Conservation (phyloP, 306 rosid species). For the Cicer judaicum region DNA sequence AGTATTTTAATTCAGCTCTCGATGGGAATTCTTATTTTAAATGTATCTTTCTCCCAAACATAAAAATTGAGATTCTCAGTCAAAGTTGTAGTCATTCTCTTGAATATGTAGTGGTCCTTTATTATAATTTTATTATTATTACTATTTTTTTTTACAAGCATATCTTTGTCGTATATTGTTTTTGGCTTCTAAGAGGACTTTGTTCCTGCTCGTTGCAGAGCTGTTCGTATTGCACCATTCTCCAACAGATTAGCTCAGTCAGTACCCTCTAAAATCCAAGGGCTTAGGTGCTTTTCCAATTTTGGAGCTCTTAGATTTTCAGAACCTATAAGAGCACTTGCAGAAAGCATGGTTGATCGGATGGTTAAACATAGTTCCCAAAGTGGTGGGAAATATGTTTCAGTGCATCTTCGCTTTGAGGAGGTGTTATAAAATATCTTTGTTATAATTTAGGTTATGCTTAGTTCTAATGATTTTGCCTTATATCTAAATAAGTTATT, state of each 20-base stretch:
- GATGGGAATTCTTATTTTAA: neutral
- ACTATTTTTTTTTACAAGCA: constrained; percentile 15
- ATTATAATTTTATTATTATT: constrained; percentile 11
- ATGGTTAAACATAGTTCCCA: constrained; percentile 80
- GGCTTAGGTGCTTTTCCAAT: constrained; percentile 83
- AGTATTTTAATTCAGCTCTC: constrained; percentile 1
- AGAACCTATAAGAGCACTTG: constrained; percentile 77
- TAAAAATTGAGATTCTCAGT: neutral
- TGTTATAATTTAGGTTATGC: neutral
- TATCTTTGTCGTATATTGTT: constrained; percentile 33
- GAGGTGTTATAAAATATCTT: constrained; percentile 63
- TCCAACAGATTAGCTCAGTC: constrained; percentile 91
- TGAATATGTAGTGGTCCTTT: constrained; percentile 18
- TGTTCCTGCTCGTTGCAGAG: constrained; percentile 64
- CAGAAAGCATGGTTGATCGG: constrained; percentile 86
- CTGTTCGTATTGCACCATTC: constrained; percentile 95
- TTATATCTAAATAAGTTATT: neutral
- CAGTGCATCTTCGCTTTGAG: constrained; percentile 98
- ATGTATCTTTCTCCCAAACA: constrained; percentile 7
- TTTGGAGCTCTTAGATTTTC: constrained; percentile 88
- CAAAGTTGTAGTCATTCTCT: constrained; percentile 1
- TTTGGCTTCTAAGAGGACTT: constrained; percentile 46
- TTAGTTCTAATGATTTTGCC: neutral
- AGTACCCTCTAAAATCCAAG: constrained; percentile 82
- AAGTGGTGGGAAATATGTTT: constrained; percentile 85